Conservation (phyloP, 2,329 filamentous ascomycete genomes). For the Fusarium hainanense region DNA sequence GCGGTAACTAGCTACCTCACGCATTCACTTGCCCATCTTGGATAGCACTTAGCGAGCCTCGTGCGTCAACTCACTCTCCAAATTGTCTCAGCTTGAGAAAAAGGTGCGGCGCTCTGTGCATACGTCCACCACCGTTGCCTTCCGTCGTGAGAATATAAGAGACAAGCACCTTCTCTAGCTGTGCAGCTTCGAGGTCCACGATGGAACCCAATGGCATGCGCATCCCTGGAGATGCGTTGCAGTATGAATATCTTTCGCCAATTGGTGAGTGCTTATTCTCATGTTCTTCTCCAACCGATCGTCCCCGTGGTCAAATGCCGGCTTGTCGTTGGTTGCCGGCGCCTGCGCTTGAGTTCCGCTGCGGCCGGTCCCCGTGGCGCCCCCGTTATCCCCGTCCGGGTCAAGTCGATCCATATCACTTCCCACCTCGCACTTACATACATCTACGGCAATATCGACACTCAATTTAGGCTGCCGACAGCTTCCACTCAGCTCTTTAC, state of each 20-base stretch:
- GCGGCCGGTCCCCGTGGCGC: constrained; percentile 43
- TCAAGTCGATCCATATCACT: constrained; percentile 34
- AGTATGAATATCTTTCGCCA: constrained; percentile 61
- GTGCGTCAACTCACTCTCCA: constrained; percentile 20
- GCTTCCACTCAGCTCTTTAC: constrained; percentile 18
- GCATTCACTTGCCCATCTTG: constrained; percentile 46
- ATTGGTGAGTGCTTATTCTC: constrained; percentile 63
- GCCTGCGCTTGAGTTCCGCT: constrained; percentile 42
- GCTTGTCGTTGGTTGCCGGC: constrained; percentile 58
- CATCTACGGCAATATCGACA: constrained; percentile 24
- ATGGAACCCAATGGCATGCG: constrained; percentile 58
- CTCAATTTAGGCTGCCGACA: constrained; percentile 34
- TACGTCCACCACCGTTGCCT: constrained; percentile 25
- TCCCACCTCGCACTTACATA: constrained; percentile 22
- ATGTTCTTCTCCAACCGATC: constrained; percentile 55
- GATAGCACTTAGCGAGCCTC: constrained; percentile 32
- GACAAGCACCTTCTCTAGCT: constrained; percentile 32
- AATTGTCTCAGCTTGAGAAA: constrained; percentile 23
- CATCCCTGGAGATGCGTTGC: constrained; percentile 59
- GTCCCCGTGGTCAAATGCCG: constrained; percentile 58
- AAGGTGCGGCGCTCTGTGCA: constrained; percentile 22
- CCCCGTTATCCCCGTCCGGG: constrained; percentile 42
- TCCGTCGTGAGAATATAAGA: constrained; percentile 19
- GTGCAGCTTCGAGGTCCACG: constrained; percentile 37
- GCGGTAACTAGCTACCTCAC: constrained; percentile 30